Percentiles rank a stretch among this genome's conserved stretches.
Conservation (phyloP, 2,329 filamentous ascomycete species). For the Thelonectria olida region DNA sequence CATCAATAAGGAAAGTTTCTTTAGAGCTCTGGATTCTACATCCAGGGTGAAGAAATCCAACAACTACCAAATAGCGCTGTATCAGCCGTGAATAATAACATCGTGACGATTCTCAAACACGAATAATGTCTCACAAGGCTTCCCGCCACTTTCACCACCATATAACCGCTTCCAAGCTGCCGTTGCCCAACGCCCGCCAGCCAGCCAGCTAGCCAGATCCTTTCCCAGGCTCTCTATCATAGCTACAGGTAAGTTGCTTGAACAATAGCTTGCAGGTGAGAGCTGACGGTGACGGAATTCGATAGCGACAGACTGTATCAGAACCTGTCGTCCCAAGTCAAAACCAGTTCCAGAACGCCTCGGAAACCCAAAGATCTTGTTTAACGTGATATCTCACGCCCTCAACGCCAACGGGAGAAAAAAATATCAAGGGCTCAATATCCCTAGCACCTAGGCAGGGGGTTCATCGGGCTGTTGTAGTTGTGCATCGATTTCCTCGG, state of each 20-base stretch:
- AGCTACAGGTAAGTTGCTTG: not conserved
- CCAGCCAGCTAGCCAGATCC: slow-evolving; percentile 2
- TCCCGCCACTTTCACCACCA: not conserved
- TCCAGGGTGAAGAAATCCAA: slow-evolving; percentile 9
- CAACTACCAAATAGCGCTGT: not conserved
- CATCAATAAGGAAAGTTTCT: slow-evolving; percentile 28
- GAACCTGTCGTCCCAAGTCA: slow-evolving; percentile 12
- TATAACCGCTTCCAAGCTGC: not conserved
- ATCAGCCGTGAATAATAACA: slow-evolving; percentile 1
- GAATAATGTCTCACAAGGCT: not conserved
- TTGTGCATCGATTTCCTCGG: slow-evolving; percentile 65
- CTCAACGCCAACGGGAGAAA: slow-evolving; percentile 35
- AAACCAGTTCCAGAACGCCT: slow-evolving; percentile 35
- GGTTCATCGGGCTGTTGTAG: slow-evolving; percentile 55
- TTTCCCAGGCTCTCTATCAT: not conserved
- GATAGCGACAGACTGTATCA: not conserved
- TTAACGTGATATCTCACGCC: slow-evolving; percentile 28
- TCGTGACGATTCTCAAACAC: not conserved
- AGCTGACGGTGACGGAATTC: not conserved
- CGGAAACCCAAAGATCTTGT: slow-evolving; percentile 31
- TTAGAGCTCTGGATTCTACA: slow-evolving; percentile 18
- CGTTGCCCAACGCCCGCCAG: slow-evolving; percentile 19
- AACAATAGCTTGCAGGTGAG: not conserved
- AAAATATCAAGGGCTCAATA: slow-evolving; percentile 6
- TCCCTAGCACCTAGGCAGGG: slow-evolving; percentile 31